A percentile compares a stretch with the other conserved stretches of the same genome.
Evolutionary conservation across 495 filamentous ascomycete genomes (phyloP).

Genomic region (Sordaria brevicollis): DNA sequence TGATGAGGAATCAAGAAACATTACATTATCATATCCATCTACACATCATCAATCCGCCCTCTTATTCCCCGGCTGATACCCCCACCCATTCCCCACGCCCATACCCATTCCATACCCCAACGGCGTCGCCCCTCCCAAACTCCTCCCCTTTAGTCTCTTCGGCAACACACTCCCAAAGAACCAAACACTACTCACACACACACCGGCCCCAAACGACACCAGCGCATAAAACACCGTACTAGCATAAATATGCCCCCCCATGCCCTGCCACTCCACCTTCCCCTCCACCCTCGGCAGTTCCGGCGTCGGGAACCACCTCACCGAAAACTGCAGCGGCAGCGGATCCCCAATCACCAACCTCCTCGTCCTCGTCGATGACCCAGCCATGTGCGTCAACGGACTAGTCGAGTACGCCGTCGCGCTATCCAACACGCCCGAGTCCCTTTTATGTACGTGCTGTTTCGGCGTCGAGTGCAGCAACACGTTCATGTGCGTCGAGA

Average conservation of each 20-base stretch:
- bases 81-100: constrained; percentile 44
- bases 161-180: constrained; percentile 57
- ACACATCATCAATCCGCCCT: constrained; percentile 11
- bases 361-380: constrained; percentile 38
- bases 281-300: constrained; percentile 47
- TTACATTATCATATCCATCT: not conserved
- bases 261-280: constrained; percentile 46
- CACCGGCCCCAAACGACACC: constrained; percentile 46
- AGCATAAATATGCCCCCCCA: constrained; percentile 58
- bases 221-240: constrained; percentile 55
- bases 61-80: constrained; percentile 31
- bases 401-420: constrained; percentile 80
- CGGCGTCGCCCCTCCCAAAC: constrained; percentile 45
- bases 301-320: constrained; percentile 78
- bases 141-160: constrained; percentile 33
- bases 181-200: constrained; percentile 44
- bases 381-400: constrained; percentile 52
- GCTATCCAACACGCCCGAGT: constrained; percentile 66
- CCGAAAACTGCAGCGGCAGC: constrained; percentile 66
- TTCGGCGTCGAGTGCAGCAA: constrained; percentile 64
- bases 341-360: constrained; percentile 81
- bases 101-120: constrained; percentile 35
- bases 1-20: not conserved
- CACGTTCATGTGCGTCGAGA: constrained; percentile 80
- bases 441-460: constrained; percentile 42